Base-by-base conservation (phyloP, 1,139 yeast species). In the Hansenula sp. region DNA sequence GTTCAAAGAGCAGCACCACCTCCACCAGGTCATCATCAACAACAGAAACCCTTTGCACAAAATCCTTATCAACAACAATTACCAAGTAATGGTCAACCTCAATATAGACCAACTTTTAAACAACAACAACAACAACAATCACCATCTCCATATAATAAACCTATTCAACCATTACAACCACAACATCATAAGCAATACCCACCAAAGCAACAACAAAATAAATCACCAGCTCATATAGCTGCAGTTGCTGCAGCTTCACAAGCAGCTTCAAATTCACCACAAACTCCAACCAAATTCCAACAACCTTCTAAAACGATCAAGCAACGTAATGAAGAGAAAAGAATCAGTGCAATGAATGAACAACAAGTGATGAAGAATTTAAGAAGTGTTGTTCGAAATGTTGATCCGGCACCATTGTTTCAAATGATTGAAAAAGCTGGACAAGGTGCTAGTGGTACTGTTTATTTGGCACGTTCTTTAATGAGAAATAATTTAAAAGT, bases 381-480 rank as follows among this genome's bases (percentile, higher is more conserved):
- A 56, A 79, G 85, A 52, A 80, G 89, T 4, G 96, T 91, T 27
- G 96, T 94, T 4, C 81, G 84, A 51, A 78, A 77, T 51, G 76
- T 79, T 40, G 96, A 93, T 65, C 99, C 99, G 15, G 74, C 87
- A 7, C 85, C 90, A 30, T 75, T 82, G 47, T 94, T 89, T 68
- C 86, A 84, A 60, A 87, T 89, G 67, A 76, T 93, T 55, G 94
- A 88, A 64, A 90, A 90, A 61, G 96, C 97, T 3, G 99, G 99
- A n/a, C 99, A 94, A 68, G 99, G 99, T 58, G 99, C 99, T 1
- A 82, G 93, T 49, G 99, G 99, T 16, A 86, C 93, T 2, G 99
- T 94, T 19, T 94, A 88, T 60, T 76, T 93, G 44, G 99, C 98
- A 0, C 80, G 82, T 56, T 79, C 89, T 33, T 66, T 81, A 47